These are phyloP conservation scores for Claviceps cyperi DNA, from an alignment of 2,329 filamentous ascomycete species.

Conservation along the genomic window DNA sequence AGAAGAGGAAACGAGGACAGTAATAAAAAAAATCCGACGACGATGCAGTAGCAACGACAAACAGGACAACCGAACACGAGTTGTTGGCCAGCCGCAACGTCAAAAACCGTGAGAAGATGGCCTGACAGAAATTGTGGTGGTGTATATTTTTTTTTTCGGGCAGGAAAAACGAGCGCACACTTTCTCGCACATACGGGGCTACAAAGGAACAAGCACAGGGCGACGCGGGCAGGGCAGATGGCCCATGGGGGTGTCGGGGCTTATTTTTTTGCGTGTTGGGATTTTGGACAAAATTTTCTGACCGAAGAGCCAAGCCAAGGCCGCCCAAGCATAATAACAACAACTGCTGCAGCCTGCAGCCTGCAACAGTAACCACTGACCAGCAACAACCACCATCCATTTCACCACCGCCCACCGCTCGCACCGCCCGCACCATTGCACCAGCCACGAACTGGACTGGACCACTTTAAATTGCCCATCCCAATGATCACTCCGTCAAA, in stretches of 20 bases:
- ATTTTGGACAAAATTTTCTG: constrained; percentile 1
- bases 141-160: constrained; percentile 1
- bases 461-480: too few relatives aligned
- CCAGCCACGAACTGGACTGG: too few relatives aligned
- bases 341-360: too few relatives aligned
- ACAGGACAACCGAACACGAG: background rate
- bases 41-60: constrained; percentile 1
- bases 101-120: constrained; percentile 1
- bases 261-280: constrained; percentile 6
- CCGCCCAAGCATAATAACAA: too few relatives aligned
- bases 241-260: background rate
- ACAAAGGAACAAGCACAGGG: background rate
- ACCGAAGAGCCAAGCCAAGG: background rate
- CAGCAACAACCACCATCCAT: too few relatives aligned
- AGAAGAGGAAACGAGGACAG: background rate
- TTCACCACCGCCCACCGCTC: too few relatives aligned
- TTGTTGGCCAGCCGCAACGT: constrained; percentile 2
- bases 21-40: background rate
- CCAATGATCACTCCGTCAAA: too few relatives aligned
- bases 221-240: constrained; percentile 1
- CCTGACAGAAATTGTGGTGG: background rate
- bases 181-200: background rate
- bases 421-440: too few relatives aligned
- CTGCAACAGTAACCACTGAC: too few relatives aligned
- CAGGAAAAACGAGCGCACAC: background rate